Evolutionary conservation across 2,329 filamentous ascomycete genomes (phyloP), one percentile per base, ranked within the genome.

Genomic region (Pseudogymnoascus sp.): DNA sequence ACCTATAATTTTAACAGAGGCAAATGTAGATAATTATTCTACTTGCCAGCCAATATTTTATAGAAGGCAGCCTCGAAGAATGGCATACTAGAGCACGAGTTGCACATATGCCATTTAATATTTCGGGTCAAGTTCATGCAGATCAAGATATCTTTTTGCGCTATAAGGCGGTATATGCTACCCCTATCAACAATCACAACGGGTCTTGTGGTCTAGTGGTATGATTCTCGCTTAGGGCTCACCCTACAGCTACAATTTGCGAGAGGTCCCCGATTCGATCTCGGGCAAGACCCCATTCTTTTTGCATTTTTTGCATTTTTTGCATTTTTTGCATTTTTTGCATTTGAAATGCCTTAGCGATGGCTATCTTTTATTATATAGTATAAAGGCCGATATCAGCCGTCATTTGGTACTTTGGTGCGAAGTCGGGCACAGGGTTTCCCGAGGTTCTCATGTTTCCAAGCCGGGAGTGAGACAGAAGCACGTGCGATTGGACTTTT

Each of bases 191-290:
- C 8, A 53, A 53, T 33, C 15, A 53, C n/a, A 53, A 53, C 47
- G 47, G 47, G 47, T 53, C 47, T 53, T 53, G 47, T 53, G 47
- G 47, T 53, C 47, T 53, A 53, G 47, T 53, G 47, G 47, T 53
- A 53, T 53, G 47, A 53, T 53, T 53, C 47, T 53, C 47, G 47
- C 47, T 53, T 53, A 53, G 47, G 47, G 47, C 47, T 53, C 47
- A 53, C 47, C 47, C 47, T 53, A 53, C 47, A 53, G 47, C 47
- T 53, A 53, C 47, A 53, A 53, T 53, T 53, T 53, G 47, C 47
- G 47, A 53, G 47, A 53, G 47, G 47, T 53, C 47, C 47, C 47
- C 47, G 47, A 53, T 53, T 53, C 47, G 47, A 53, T 53, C 47
- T 53, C 47, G 47, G 47, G 47, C 47, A 53, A 53, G 47, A 53